Conservation (phyloP, 805 yeast species). For the Candida parachauliodes region DNA sequence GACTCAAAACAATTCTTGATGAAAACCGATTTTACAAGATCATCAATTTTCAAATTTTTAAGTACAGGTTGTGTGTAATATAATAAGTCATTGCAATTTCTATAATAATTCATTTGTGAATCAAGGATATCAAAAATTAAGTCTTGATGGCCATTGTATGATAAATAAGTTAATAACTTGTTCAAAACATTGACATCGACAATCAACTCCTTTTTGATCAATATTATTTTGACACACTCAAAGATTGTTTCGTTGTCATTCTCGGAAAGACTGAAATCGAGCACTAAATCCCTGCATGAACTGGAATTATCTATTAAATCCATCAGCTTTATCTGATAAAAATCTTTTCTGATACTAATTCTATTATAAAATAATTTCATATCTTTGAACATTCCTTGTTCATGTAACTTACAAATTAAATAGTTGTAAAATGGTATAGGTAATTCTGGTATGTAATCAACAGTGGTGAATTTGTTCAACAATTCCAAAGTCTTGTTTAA, state of each 20-base stretch:
- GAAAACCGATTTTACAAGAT: constrained; percentile 28
- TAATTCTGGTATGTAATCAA: constrained; percentile 34
- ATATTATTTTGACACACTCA: constrained; percentile 33
- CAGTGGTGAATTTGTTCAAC: constrained; percentile 23
- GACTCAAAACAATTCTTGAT: constrained; percentile 22
- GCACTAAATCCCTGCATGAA: constrained; percentile 26
- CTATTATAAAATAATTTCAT: constrained; percentile 33
- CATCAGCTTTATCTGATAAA: constrained; percentile 15
- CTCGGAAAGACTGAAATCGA: constrained; percentile 29
- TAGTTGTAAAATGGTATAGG: constrained; percentile 26
- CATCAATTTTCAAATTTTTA: constrained; percentile 13
- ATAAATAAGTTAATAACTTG: constrained; percentile 27
- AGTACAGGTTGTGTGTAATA: constrained; percentile 11
- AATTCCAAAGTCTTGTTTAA: constrained; percentile 22
- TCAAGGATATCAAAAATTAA: constrained; percentile 33
- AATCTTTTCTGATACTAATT: constrained; percentile 35
- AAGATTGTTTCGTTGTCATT: constrained; percentile 32
- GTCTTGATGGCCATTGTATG: constrained; percentile 25
- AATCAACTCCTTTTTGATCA: constrained; percentile 28
- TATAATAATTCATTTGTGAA: constrained; percentile 26
- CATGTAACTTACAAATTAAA: constrained; percentile 24
- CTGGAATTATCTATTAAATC: constrained; percentile 9
- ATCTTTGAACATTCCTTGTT: constrained; percentile 16
- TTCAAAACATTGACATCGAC: constrained; percentile 25
- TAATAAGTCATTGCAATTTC: constrained; percentile 22